Percentiles rank a stretch among this genome's conserved stretches.
These are phyloP conservation scores for Stereocaulon alpinum DNA, from an alignment of 495 filamentous ascomycete species.

Conservation along the genomic window DNA sequence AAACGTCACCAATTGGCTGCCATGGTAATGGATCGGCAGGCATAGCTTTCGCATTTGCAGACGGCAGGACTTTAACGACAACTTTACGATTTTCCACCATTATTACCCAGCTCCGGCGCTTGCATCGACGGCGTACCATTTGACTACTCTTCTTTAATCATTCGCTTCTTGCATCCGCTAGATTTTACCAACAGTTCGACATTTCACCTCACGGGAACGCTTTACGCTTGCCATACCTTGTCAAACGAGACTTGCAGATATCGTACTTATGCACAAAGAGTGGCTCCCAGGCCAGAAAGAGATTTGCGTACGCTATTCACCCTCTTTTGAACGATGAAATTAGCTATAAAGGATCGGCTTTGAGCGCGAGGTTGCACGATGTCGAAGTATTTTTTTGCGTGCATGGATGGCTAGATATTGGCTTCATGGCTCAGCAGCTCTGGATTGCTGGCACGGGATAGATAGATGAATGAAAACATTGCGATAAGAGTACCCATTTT, in stretches of 20 bases:
- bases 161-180: not conserved
- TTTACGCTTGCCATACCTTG: not conserved
- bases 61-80: conserved; percentile 1
- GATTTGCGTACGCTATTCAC: not conserved
- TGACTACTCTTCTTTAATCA: not conserved
- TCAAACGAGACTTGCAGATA: not conserved
- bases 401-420: conserved; percentile 7
- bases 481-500: too few species aligned
- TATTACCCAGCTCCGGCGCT: conserved; percentile 6
- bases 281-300: not conserved
- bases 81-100: conserved; percentile 13
- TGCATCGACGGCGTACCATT: not conserved
- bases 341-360: conserved; percentile 2
- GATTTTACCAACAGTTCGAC: not conserved
- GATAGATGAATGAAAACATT: not conserved
- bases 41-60: conserved; percentile 14
- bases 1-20: not conserved
- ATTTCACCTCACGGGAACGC: not conserved
- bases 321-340: not conserved
- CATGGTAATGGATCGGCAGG: conserved; percentile 4
- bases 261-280: not conserved
- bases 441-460: not conserved
- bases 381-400: conserved; percentile 1
- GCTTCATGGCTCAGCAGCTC: conserved; percentile 1
- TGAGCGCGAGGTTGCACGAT: not conserved